Evolutionary conservation across 257 asterid species (phyloP), one percentile per base, ranked within the genome.

Genomic region (Fraxinus quadrangulata): DNA sequence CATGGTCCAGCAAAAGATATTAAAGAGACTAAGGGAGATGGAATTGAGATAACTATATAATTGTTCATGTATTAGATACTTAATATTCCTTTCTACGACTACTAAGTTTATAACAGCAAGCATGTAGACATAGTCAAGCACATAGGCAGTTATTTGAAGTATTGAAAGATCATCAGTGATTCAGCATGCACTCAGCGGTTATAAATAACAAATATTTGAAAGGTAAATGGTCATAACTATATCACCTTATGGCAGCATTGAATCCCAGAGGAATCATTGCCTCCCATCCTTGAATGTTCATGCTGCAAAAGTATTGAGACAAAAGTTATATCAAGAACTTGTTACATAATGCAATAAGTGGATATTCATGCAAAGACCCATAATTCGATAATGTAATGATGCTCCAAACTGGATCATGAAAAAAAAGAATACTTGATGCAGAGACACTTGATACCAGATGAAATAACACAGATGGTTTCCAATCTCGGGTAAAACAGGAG

Each of bases 201-300:
- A 47, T 45, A 47, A 47, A 13, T 47, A 14, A 47, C 56, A 47
- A 47, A 14, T 47, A 47, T 13, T 47, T 4, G 56, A 14, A 47
- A 47, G 56, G 31, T 42, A 21, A 11, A 77, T 17, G 28, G 49
- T 69, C 72, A 42, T 28, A 17, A 30, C 0, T n/a, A 72, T 23
- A 24, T 81, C 68, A 92, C 96, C 97, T 93, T 84, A 92, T 90
- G 49, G 97, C 96, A 82, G 98, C 97, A 81, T 91, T 93, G 56
- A 93, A 93, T 74, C 98, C 98, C 17, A 93, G 40, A 1, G 94
- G 84, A 74, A 93, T 90, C 98, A 93, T 93, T 21, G 89, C 87
- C 67, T 87, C 86, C 98, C 97, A 91, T 69, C 97, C 97, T 49
- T 85, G 79, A 16, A 93, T 84, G 70, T 91, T 93, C 98, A 91